Evolutionary conservation across 805 yeast species (phyloP), one percentile per base, ranked within the genome.

Genomic region (Candida morakotiae): DNA sequence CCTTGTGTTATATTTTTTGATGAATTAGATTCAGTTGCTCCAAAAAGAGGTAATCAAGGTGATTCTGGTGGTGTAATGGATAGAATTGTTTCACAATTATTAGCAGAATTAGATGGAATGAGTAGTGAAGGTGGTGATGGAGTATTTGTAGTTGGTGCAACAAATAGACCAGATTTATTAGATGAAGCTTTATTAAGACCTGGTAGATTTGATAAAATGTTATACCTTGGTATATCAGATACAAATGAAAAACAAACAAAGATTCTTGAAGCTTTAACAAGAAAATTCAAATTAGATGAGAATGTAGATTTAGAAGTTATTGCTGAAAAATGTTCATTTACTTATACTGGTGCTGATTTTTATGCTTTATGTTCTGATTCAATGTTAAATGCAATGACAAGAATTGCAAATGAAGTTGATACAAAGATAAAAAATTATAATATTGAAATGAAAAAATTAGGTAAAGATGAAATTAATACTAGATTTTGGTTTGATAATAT

Each of bases 41-140:
- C 98, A 2, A 91, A 93, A 58, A 80, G 98, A 67, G 98, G 98
- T 20, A 89, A 91, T 56, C 97, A 93, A 55, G 98, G 98, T 17
- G 98, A 93, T 60, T 88, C 97, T 2, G 98, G 98, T 13, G 98
- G 98, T 48, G 98, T 93, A 2, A 93, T 93, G 98, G 98, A 93
- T 56, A 76, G 98, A 59, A 93, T 93, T 46, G 98, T 93, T 0
- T 89, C 97, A 0, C 98, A 93, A 58, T 65, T 93, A 27, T 68
- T 93, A 36, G 96, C 98, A 0, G 98, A 93, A 58, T 68, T 93
- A 30, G 98, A 93, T 56, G 98, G 98, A 18, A 91, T 91, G 97
- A 82, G 94, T 51, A 82, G 82, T 8, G 83, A 83, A 5, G 80
- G 74, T 41, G 64, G 60, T 38, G 68, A 61, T 31, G 98, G 97